phyloP scores from a whole-genome alignment of 371 early-diverging fungal species.

The Choanephora cucurbitarum region DNA sequence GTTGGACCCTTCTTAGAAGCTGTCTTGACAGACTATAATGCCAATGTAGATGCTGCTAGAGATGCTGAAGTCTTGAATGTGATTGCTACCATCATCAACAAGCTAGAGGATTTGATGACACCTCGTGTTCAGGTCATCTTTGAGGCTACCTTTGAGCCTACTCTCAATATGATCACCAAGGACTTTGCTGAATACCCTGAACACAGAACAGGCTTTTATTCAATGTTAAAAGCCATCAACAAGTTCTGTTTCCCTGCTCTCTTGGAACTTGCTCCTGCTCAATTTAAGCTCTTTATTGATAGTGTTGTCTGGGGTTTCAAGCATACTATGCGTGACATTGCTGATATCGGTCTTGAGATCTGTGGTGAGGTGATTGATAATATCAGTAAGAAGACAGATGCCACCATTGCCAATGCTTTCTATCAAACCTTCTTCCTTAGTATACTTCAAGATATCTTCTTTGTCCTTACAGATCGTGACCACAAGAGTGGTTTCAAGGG shows the following conservation, averaged over 20 bases:
- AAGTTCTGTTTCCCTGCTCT: conserved; percentile 89
- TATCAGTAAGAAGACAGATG: conserved; percentile 64
- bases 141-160: conserved; percentile 92
- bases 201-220: conserved; percentile 93
- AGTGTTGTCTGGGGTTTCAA: conserved; percentile 98
- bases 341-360: conserved; percentile 88
- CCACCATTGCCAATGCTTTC: conserved; percentile 81
- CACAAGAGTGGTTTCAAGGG: conserved; percentile 98
- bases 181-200: conserved; percentile 97
- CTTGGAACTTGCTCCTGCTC: conserved; percentile 75
- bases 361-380: conserved; percentile 86
- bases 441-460: conserved; percentile 94
- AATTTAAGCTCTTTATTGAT: conserved; percentile 90
- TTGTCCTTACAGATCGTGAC: conserved; percentile 93
- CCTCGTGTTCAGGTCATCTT: conserved; percentile 84
- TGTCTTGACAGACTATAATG: conserved; percentile 85
- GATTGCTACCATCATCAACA: conserved; percentile 82
- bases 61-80: conserved; percentile 95
- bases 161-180: conserved; percentile 97
- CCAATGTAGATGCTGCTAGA: conserved; percentile 83
- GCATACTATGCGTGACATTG: conserved; percentile 97
- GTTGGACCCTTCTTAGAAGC: conserved; percentile 92
- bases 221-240: conserved; percentile 85
- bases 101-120: conserved; percentile 78
- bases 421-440: conserved; percentile 88